phyloP scores from a whole-genome alignment of 2,329 filamentous ascomycete genomes.

The Sporothrix euskadiensis region DNA sequence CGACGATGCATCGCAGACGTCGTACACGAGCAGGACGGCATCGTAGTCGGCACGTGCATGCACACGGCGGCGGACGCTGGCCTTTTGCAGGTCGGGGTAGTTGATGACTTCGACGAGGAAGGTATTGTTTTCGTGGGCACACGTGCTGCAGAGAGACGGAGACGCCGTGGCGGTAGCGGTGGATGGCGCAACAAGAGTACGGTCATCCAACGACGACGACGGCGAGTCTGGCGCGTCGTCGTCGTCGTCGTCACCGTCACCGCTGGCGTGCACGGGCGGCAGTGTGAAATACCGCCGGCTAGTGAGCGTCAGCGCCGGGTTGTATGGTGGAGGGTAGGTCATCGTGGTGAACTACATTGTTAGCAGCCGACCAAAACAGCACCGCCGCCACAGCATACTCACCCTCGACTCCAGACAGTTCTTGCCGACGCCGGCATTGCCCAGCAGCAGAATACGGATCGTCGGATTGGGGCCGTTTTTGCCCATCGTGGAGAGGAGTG shows the following conservation, averaged over 20 bases:
- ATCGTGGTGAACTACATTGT: conserved; percentile 36
- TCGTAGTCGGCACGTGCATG: conserved; percentile 36
- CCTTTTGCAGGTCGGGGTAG: conserved; percentile 35
- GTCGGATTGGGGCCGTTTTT: conserved; percentile 32
- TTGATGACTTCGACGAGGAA: conserved; percentile 39
- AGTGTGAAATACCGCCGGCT: conserved; percentile 37
- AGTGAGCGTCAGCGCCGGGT: conserved; percentile 38
- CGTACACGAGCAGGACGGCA: conserved; percentile 38
- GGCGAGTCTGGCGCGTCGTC: not conserved
- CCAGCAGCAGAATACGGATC: conserved; percentile 38
- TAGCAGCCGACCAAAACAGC: not conserved
- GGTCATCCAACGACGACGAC: conserved; percentile 21
- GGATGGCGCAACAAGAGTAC: conserved; percentile 25
- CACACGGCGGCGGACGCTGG: conserved; percentile 32
- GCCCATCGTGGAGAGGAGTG: conserved; percentile 31
- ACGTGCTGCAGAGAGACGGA: conserved; percentile 24
- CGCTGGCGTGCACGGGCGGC: conserved; percentile 12
- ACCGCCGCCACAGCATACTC: not conserved
- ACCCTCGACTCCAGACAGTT: conserved; percentile 39
- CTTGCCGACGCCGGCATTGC: conserved; percentile 37
- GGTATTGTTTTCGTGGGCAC: conserved; percentile 31
- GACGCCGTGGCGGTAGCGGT: not conserved
- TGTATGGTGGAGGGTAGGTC: conserved; percentile 38
- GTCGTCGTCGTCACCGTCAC: conserved; percentile 21
- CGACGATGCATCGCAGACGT: conserved; percentile 34